These are phyloP conservation scores for Macrocybe sp. DNA, from an alignment of 1,284 basidiomycete species.

Conservation along the genomic window DNA sequence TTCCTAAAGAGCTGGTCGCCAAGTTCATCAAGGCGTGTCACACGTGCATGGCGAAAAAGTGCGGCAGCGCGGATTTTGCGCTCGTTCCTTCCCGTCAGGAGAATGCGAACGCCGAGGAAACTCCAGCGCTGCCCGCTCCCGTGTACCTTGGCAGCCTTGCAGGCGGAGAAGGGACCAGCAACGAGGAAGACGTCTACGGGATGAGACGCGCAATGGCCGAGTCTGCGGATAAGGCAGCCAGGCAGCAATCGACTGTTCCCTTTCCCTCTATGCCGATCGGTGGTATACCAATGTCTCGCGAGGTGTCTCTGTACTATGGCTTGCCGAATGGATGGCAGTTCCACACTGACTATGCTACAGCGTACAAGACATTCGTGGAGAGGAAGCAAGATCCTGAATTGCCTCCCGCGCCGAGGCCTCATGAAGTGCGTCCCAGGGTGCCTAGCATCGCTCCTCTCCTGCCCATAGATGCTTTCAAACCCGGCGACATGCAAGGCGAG, in stretches of 20 bases:
- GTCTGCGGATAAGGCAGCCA: neutral
- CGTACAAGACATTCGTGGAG: constrained; percentile 30
- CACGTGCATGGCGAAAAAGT: constrained; percentile 48
- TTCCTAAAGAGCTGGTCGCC: constrained; percentile 75
- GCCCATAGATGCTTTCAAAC: constrained; percentile 15
- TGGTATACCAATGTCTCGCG: constrained; percentile 34
- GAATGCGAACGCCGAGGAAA: constrained; percentile 6
- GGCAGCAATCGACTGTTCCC: too few species aligned
- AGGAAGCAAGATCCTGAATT: constrained; percentile 11
- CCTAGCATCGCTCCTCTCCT: constrained; percentile 28
- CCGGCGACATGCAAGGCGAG: constrained; percentile 1
- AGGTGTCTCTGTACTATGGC: constrained; percentile 40
- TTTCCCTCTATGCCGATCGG: too few species aligned
- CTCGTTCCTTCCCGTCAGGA: constrained; percentile 3
- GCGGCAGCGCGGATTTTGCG: constrained; percentile 15
- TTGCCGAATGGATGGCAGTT: constrained; percentile 43
- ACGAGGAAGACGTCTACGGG: neutral
- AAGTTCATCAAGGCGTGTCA: constrained; percentile 75
- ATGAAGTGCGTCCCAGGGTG: constrained; percentile 19
- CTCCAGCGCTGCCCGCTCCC: constrained; percentile 8
- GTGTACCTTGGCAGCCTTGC: constrained; percentile 10
- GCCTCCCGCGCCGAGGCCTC: neutral
- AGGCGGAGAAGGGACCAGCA: neutral
- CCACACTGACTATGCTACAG: constrained; percentile 29
- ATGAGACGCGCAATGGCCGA: neutral